Base-by-base conservation (phyloP, 176 grass and related monocot genomes). In the Pharus latifolius region DNA sequence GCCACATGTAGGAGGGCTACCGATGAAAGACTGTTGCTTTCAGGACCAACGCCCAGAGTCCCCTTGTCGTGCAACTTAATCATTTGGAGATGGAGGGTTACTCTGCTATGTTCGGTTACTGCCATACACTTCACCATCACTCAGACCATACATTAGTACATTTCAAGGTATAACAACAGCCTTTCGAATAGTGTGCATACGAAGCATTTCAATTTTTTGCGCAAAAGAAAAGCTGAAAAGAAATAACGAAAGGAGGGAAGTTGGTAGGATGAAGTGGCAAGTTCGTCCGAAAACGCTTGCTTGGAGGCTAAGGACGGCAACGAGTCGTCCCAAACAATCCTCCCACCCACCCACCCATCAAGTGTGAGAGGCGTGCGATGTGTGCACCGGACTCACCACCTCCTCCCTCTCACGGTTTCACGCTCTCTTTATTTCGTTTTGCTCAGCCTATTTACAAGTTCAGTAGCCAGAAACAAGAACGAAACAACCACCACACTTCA, bases 271-370 rank as follows among this genome's bases (percentile, higher is more conserved):
- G 33, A 62, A 35, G 57, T 26, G 47, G 47, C 14, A 56, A 70
- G 12, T 24, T 52, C 56, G 7, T 12, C 13, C 3, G 52, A 22
- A 63, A 37, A 19, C 14, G 45, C 69, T 85, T 80, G 83, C 83
- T 80, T 80, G 77, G 83, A 85, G 48, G 76, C 70, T 6, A 85
- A 85, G 76, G 69, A 26, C 82, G 76, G 76, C 82, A 62, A 79
- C 67, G 32, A 65, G 54, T 63, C 82, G 76, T 85, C 55, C 55
- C n/a, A 55, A 63, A 47, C 55, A 85, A 85, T 69, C 56, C 63
- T 63, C 56, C 56, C 83, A 55, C 59, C 17, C 12, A 44, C 26
- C 76, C 54, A 85, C 83, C 83, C 55, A 68, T 69, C 75, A n/a
- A n/a, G n/a, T n/a, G n/a, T n/a, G n/a, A n/a, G n/a, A n/a, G n/a